These are phyloP conservation scores for Annulohypoxylon truncatum DNA, from an alignment of 2,329 filamentous ascomycete genomes.

Conservation along the genomic window DNA sequence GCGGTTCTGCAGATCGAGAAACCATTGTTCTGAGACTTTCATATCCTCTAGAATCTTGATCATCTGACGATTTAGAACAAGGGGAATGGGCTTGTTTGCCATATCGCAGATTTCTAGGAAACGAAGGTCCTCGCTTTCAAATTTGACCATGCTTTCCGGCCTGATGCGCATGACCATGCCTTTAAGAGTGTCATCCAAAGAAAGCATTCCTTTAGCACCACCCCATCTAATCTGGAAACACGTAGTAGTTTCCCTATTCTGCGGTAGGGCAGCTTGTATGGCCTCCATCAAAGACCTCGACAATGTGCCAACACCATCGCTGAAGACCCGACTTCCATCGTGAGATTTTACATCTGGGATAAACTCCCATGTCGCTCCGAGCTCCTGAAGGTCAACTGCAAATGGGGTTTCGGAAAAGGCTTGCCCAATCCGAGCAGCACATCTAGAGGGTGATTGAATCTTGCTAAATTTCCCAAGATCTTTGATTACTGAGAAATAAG, in stretches of 20 bases:
- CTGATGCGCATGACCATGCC: slow-evolving; percentile 72
- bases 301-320: slow-evolving; percentile 82
- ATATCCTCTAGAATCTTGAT: slow-evolving; percentile 91
- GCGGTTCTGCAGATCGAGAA: slow-evolving; percentile 71
- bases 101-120: slow-evolving; percentile 79
- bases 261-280: slow-evolving; percentile 68
- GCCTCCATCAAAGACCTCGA: slow-evolving; percentile 68
- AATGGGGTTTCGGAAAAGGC: slow-evolving; percentile 81
- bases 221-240: slow-evolving; percentile 80
- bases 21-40: slow-evolving; percentile 67
- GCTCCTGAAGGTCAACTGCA: slow-evolving; percentile 63
- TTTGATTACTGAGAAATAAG: slow-evolving; percentile 58
- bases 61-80: slow-evolving; percentile 81
- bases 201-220: slow-evolving; percentile 83
- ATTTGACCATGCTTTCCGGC: slow-evolving; percentile 82
- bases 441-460: slow-evolving; percentile 66
- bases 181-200: slow-evolving; percentile 70
- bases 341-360: slow-evolving; percentile 65
- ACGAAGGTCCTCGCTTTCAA: slow-evolving; percentile 63
- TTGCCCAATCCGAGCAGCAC: slow-evolving; percentile 70
- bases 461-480: slow-evolving; percentile 62
- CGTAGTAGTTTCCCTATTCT: slow-evolving; percentile 64
- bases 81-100: slow-evolving; percentile 72
- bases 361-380: slow-evolving; percentile 48
- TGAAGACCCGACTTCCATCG: slow-evolving; percentile 71